These are phyloP conservation scores for Xylariaceae sp. DNA, from an alignment of 2,329 filamentous ascomycete genomes.

Conservation along the genomic window DNA sequence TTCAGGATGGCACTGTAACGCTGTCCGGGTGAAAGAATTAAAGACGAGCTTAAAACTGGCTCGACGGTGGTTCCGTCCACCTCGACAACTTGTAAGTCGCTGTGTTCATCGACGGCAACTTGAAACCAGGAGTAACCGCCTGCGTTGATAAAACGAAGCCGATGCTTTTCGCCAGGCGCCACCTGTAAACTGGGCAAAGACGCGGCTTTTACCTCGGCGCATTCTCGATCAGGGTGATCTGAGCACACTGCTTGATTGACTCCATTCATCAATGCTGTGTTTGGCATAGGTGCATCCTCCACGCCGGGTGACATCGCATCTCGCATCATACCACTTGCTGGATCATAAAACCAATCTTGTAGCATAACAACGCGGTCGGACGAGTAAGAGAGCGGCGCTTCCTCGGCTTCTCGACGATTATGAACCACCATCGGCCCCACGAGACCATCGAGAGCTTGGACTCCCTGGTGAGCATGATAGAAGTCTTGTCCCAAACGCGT, in stretches of 20 bases:
- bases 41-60: slow-evolving; percentile 50
- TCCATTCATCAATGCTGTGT: slow-evolving; percentile 43
- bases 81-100: slow-evolving; percentile 50
- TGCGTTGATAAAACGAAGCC: slow-evolving; percentile 63
- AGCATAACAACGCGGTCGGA: slow-evolving; percentile 59
- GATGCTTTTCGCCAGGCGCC: slow-evolving; percentile 52
- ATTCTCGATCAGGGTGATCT: slow-evolving; percentile 35
- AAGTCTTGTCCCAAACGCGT: slow-evolving; percentile 29
- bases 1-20: slow-evolving; percentile 63
- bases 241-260: slow-evolving; percentile 38
- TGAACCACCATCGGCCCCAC: slow-evolving; percentile 60
- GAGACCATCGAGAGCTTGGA: slow-evolving; percentile 61
- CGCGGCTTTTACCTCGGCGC: slow-evolving; percentile 36
- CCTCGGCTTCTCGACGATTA: slow-evolving; percentile 47
- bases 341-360: slow-evolving; percentile 64
- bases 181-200: slow-evolving; percentile 41
- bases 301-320: slow-evolving; percentile 37
- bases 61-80: slow-evolving; percentile 64
- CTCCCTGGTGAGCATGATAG: slow-evolving; percentile 48
- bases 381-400: slow-evolving; percentile 45
- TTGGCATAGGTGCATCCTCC: slow-evolving; percentile 39
- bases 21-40: slow-evolving; percentile 65
- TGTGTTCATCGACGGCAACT: slow-evolving; percentile 63
- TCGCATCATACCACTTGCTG: slow-evolving; percentile 35
- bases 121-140: slow-evolving; percentile 69